Evolutionary conservation across 2,329 filamentous ascomycete species (phyloP).

Genomic region (Neopestalotiopsis clavispora): DNA sequence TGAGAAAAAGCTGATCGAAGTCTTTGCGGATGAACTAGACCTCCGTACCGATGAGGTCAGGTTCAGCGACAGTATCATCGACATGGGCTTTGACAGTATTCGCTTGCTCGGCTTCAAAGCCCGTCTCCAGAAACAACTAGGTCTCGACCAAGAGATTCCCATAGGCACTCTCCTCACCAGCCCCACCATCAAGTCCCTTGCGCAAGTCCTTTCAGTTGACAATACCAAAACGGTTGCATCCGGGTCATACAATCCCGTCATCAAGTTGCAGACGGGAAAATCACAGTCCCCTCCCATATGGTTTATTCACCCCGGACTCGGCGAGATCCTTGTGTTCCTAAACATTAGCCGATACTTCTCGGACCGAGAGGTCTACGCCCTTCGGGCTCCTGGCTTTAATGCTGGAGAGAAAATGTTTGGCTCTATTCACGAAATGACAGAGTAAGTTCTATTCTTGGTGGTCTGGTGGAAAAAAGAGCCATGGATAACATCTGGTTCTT

Average conservation of each 20-base stretch:
- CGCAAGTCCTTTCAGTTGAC: not conserved
- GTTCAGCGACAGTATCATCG: slow-evolving; percentile 11
- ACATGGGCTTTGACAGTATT: slow-evolving; percentile 19
- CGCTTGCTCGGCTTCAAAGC: slow-evolving; percentile 15
- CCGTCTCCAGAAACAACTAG: slow-evolving; percentile 2
- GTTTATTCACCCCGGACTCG: slow-evolving; percentile 20
- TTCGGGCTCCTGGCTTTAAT: slow-evolving; percentile 35
- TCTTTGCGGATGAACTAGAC: slow-evolving; percentile 13
- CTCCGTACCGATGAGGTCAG: not conserved
- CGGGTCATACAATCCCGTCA: slow-evolving; percentile 7
- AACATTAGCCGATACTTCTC: slow-evolving; percentile 21
- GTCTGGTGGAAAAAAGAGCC: not conserved
- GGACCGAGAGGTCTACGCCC: slow-evolving; percentile 18
- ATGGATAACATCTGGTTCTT: slow-evolving; percentile 19
- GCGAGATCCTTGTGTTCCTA: slow-evolving; percentile 23
- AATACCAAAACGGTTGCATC: no score
- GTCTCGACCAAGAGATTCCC: slow-evolving; percentile 2
- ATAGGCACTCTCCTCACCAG: slow-evolving; percentile 16
- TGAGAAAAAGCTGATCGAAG: slow-evolving; percentile 1
- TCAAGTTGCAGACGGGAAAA: slow-evolving; percentile 14
- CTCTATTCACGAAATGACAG: slow-evolving; percentile 37
- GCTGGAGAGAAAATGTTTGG: slow-evolving; percentile 38
- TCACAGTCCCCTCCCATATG: slow-evolving; percentile 11
- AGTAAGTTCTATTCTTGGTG: not conserved
- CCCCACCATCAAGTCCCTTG: slow-evolving; percentile 11